Conservation (phyloP, 1,139 yeast genomes). For the Kurtzmaniella quercitrusa region DNA sequence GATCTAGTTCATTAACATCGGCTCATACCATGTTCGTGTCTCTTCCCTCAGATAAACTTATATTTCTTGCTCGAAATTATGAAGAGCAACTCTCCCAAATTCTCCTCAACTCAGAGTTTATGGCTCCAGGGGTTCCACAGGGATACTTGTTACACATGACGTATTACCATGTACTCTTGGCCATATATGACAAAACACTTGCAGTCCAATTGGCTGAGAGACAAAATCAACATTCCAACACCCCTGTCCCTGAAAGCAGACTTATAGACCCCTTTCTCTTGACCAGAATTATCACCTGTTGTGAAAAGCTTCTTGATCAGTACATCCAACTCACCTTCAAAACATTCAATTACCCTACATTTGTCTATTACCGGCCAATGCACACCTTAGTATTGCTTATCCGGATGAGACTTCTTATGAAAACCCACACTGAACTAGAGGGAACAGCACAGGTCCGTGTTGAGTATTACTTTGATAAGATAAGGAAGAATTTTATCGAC, state of each 20-base stretch:
- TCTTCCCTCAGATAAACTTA: constrained; percentile 4
- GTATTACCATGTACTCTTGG: constrained; percentile 44
- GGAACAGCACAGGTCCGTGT: constrained; percentile 28
- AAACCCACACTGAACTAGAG: constrained; percentile 20
- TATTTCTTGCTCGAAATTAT: constrained; percentile 12
- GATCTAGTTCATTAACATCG: too few relatives aligned
- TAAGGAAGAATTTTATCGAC: constrained; percentile 19
- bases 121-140: constrained; percentile 18
- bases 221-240: not conserved
- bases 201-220: constrained; percentile 21
- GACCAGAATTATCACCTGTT: constrained; percentile 31
- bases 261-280: not conserved
- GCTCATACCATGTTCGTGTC: not conserved
- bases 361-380: constrained; percentile 52
- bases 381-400: constrained; percentile 48
- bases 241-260: not conserved
- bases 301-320: constrained; percentile 42
- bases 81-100: constrained; percentile 19
- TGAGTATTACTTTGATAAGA: constrained; percentile 29
- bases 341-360: constrained; percentile 45
- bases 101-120: constrained; percentile 27
- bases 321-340: constrained; percentile 37
- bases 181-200: constrained; percentile 45
- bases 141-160: constrained; percentile 32
- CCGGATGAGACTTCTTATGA: constrained; percentile 40